Evolutionary conservation across 495 filamentous ascomycete species (phyloP), one percentile per base, ranked within the genome.

Genomic region (Penicillium angulare): DNA sequence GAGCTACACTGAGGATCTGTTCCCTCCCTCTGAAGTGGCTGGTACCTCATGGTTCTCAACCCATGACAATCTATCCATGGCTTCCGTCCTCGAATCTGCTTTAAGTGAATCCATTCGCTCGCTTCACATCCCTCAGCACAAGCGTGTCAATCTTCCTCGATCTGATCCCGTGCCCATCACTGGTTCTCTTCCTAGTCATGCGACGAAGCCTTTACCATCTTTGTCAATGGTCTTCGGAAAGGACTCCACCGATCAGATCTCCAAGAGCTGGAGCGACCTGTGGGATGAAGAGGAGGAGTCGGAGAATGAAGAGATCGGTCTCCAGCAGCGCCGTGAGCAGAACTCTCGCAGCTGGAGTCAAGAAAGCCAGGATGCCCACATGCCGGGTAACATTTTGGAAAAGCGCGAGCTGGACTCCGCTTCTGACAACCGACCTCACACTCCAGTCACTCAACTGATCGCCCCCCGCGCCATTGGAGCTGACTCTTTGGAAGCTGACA

Each of bases 221-320:
- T 80, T 95, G 74, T 83, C 88, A 3, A 79, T 85, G 54, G 80
- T 92, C 17, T 92, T 93, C 63, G 88, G 88, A 21, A 85, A 83
- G 64, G 82, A 87, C 63, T 80, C 80, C 54, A 81, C 86, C 3
- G 72, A 80, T 16, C 67, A 74, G 41, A 87, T 91, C 9, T 93
- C 91, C 22, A 96, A 97, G 83, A 97, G 91, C 77, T 97, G 91
- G 91, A 93, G 90, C 58, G 91, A 97, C 69, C 77, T 97, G 56
- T 97, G 88, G 86, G 91, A 96, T 48, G 91, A n/a, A n/a, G n/a
- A 96, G 67, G 91, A 96, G 45, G 80, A 93, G 56, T 78, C 80
- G 15, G 80, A 88, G 65, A 74, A 75, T 36, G 78, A 83, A 48
- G 78, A 81, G 40, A 33, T 58, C 31, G 78, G 78, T 13, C 47